Percentiles rank a stretch among this genome's conserved stretches.
These are phyloP conservation scores for Alternaria rosae DNA, from an alignment of 2,329 filamentous ascomycete species.

Conservation along the genomic window DNA sequence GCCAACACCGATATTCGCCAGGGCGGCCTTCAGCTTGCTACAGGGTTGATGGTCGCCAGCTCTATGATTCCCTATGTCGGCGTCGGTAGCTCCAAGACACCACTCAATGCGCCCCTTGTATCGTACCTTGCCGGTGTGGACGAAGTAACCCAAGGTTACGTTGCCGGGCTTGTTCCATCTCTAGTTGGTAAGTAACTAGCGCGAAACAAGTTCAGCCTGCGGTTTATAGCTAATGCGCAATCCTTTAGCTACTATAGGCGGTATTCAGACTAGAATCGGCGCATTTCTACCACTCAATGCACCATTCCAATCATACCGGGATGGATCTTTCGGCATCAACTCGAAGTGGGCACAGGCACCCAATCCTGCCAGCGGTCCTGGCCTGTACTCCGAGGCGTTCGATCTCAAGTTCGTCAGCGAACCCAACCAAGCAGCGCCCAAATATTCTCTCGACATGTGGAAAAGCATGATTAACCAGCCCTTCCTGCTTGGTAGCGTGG, in stretches of 20 bases:
- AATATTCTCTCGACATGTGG: conserved; percentile 5
- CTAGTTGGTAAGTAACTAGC: conserved; percentile 1
- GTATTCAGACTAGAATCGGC: conserved; percentile 10
- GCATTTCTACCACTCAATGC: conserved; percentile 10
- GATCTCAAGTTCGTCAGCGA: conserved; percentile 16
- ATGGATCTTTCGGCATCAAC: conserved; percentile 9
- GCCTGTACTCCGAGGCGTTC: conserved; percentile 13
- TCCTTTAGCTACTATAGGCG: conserved; percentile 7
- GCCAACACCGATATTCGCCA: conserved; percentile 11
- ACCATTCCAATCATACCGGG: conserved; percentile 4
- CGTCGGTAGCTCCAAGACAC: conserved; percentile 1
- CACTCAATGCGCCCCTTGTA: conserved; percentile 11
- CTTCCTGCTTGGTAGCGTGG: conserved; percentile 2
- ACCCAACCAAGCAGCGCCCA: conserved; percentile 1
- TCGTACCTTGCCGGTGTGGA: conserved; percentile 10
- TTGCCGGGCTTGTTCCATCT: conserved; percentile 7
- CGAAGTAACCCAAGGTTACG: conserved; percentile 2
- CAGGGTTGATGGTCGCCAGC: conserved; percentile 1
- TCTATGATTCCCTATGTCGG: conserved; percentile 13
- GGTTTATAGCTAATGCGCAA: not conserved
- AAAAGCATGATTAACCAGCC: conserved; percentile 19
- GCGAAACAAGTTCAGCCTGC: not conserved
- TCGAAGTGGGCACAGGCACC: conserved; percentile 14
- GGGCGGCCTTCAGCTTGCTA: conserved; percentile 8
- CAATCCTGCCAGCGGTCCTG: conserved; percentile 11